Evolutionary conservation across 495 filamentous ascomycete species (phyloP).

Genomic region (Hyaloscypha finlandica): DNA sequence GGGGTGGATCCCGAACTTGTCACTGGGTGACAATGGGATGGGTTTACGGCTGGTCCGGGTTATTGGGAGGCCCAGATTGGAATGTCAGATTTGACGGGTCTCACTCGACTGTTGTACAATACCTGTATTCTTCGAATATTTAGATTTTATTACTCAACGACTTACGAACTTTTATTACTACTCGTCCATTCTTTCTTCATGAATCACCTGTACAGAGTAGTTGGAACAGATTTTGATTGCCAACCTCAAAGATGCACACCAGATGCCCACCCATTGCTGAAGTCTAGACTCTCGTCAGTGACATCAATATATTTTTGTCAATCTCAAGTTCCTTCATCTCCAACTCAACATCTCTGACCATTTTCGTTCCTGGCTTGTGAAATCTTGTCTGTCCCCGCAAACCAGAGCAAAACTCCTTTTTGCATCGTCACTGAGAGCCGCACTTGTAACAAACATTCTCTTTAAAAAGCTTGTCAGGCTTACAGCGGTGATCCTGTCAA

Average conservation of each 20-base stretch:
- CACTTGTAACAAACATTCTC: background rate
- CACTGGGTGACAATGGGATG: background rate
- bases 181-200: background rate
- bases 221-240: background rate
- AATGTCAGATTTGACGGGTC: background rate
- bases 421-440: background rate
- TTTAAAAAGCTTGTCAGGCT: background rate
- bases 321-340: background rate
- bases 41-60: constrained; percentile 4
- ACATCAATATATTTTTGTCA: background rate
- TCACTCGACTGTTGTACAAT: background rate
- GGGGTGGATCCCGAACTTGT: no score
- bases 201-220: background rate
- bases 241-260: background rate
- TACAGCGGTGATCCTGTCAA: background rate
- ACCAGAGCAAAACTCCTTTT: no score
- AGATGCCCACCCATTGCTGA: background rate
- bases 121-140: background rate
- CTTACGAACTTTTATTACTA: background rate
- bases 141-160: background rate
- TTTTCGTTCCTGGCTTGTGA: background rate
- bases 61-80: background rate
- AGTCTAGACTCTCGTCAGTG: background rate
- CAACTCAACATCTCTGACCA: background rate
- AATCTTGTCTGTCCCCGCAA: background rate